Conservation (phyloP, 1,284 basidiomycete species). For the Ganoderma resinaceum region DNA sequence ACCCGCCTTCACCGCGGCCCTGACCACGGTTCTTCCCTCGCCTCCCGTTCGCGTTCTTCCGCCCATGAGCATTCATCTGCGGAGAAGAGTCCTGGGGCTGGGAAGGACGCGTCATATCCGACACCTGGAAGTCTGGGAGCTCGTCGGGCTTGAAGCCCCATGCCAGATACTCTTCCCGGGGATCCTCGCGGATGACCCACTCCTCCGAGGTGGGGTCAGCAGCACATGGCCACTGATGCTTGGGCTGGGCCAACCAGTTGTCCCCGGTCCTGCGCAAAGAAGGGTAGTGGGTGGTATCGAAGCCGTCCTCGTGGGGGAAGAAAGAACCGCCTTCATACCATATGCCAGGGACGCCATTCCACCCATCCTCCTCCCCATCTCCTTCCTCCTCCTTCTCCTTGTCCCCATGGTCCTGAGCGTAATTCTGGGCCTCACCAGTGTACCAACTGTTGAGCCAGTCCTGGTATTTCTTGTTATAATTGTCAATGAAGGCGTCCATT, state of each 20-base stretch:
- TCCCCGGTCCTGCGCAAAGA: not conserved
- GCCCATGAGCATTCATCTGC: not conserved
- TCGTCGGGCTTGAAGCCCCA: conserved; percentile 3
- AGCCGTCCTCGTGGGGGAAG: conserved; percentile 15
- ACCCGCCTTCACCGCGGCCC: not conserved
- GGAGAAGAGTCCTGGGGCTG: not conserved
- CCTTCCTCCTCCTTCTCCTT: conserved; percentile 11
- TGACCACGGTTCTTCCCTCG: conserved; percentile 1
- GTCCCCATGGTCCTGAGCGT: conserved; percentile 11
- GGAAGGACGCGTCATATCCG: not conserved
- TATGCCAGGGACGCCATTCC: conserved; percentile 16
- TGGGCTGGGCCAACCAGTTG: not conserved
- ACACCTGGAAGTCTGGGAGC: not conserved
- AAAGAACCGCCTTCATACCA: conserved; percentile 24
- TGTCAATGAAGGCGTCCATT: conserved; percentile 58
- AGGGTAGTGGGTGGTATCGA: not conserved
- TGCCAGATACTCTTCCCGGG: not conserved
- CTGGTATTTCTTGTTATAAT: conserved; percentile 27
- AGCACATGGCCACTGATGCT: conserved; percentile 1
- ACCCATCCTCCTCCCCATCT: conserved; percentile 9
- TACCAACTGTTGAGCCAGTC: conserved; percentile 35
- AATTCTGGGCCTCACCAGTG: conserved; percentile 6
- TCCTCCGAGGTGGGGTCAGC: not conserved
- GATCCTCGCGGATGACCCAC: not conserved
- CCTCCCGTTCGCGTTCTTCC: not conserved